Base-by-base conservation (phyloP, 2,329 filamentous ascomycete species). In the Parastagonospora nodorum region DNA sequence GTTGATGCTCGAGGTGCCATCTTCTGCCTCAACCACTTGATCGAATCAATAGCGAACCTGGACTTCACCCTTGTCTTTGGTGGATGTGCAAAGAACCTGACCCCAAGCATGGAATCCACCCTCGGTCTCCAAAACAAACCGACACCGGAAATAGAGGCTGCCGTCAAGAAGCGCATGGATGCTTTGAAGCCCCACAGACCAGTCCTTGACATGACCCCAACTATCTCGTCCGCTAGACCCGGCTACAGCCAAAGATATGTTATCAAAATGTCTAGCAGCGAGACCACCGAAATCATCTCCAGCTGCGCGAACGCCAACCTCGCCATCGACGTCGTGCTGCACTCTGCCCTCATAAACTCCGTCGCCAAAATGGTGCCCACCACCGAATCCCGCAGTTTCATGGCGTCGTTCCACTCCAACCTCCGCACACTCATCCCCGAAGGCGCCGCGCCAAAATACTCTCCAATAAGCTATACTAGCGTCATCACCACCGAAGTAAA, bases 1-100 rank as follows among this genome's bases (percentile, higher is more conserved):
- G 56, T 65, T 14, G 61, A 65, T 45, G 61, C 60, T n/a, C 60
- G 61, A 8, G 61, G 61, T 32, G 61, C 61, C 35, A 61, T 63
- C 45, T 59, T 62, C 45, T 60, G 60, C 49, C 49, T 65, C 24
- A 58, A 65, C 36, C 50, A 63, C 33, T 48, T 65, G 19, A 55
- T 65, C 35, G 53, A 60, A 38, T 58, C 56, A 2, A 51, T 65
- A 27, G 51, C 51, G 14, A 58, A 61, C 32, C 50, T 51, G 27
- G 46, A 63, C 19, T 56, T 54, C 2, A 45, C 57, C 10, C 42
- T 65, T 4, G 45, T 51, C 30, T 65, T 63, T 40, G 60, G 61
- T 8, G 57, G 56, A 15, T 65, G 61, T 48, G 61, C 61, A 32
- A 57, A 57, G 30, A 65, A 65, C 33, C 51, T 65, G 8, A 63